These are phyloP conservation scores for Claviceps capensis DNA, from an alignment of 2,329 filamentous ascomycete species.

Conservation along the genomic window DNA sequence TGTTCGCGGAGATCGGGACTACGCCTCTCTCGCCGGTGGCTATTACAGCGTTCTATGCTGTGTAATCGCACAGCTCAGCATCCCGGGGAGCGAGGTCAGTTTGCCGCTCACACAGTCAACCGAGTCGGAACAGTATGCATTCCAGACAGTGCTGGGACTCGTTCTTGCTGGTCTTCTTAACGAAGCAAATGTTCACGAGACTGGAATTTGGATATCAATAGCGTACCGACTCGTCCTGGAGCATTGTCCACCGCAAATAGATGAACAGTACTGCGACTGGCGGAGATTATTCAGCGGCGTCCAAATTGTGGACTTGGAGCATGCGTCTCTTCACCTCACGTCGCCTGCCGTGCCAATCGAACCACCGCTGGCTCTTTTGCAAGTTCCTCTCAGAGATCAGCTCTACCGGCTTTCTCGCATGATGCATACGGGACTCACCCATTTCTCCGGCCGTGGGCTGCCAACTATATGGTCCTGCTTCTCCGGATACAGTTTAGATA, in stretches of 20 bases:
- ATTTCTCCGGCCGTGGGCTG: conserved; percentile 27
- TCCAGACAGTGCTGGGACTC: conserved; percentile 28
- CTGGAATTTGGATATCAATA: conserved; percentile 29
- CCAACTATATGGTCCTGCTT: conserved; percentile 31
- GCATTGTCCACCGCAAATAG: conserved; percentile 23
- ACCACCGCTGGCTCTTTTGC: conserved; percentile 22
- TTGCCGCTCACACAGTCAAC: conserved; percentile 11
- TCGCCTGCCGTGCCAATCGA: conserved; percentile 27
- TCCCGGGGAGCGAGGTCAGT: conserved; percentile 19
- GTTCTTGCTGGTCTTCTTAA: conserved; percentile 26
- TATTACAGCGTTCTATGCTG: conserved; percentile 25
- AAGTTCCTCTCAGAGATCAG: conserved; percentile 24
- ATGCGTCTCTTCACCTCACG: conserved; percentile 26
- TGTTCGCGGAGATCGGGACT: conserved; percentile 19
- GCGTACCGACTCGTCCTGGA: conserved; percentile 27
- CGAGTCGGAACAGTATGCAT: conserved; percentile 23
- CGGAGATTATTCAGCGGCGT: conserved; percentile 23
- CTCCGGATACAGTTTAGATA: conserved; percentile 11
- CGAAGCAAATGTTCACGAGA: conserved; percentile 27
- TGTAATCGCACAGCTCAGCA: conserved; percentile 26
- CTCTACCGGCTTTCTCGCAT: conserved; percentile 28
- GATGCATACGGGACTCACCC: conserved; percentile 29
- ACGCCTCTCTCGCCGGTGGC: conserved; percentile 20
- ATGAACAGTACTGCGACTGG: conserved; percentile 26
- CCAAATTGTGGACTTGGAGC: conserved; percentile 30